A percentile compares a stretch with the other conserved stretches of the same genome.
Evolutionary conservation across 2,329 filamentous ascomycete species (phyloP).

Genomic region (Alternaria infectoria): DNA sequence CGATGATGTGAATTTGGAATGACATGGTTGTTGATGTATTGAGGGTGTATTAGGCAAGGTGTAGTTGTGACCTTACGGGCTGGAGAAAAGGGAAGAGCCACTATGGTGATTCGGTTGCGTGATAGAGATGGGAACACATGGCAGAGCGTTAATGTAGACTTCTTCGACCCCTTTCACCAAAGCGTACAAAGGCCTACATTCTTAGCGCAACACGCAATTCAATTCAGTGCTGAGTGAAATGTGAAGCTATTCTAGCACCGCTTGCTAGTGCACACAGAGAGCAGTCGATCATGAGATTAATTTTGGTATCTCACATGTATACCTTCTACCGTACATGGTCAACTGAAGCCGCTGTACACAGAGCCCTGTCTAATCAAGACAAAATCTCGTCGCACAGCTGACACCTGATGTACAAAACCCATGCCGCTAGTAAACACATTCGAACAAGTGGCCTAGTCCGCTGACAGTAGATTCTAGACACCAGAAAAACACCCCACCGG

Average conservation of each 20-base stretch:
- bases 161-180: neutral
- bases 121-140: neutral
- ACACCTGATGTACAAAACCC: neutral
- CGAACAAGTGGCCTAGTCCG: neutral
- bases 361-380: neutral
- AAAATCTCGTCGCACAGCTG: neutral
- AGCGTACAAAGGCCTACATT: neutral
- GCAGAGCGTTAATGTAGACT: neutral
- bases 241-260: neutral
- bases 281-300: neutral
- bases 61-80: neutral
- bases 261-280: neutral
- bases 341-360: neutral
- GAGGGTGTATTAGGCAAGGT: neutral
- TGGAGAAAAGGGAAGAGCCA: neutral
- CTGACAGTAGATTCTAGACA: neutral
- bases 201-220: neutral
- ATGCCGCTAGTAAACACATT: neutral
- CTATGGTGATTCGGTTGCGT: neutral
- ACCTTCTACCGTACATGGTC: neutral
- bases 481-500: neutral
- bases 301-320: neutral
- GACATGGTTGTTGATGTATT: neutral
- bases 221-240: neutral
- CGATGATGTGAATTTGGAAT: neutral